phyloP scores from a whole-genome alignment of 73 alveolate genomes.

The Paramecium sexaurelia region DNA sequence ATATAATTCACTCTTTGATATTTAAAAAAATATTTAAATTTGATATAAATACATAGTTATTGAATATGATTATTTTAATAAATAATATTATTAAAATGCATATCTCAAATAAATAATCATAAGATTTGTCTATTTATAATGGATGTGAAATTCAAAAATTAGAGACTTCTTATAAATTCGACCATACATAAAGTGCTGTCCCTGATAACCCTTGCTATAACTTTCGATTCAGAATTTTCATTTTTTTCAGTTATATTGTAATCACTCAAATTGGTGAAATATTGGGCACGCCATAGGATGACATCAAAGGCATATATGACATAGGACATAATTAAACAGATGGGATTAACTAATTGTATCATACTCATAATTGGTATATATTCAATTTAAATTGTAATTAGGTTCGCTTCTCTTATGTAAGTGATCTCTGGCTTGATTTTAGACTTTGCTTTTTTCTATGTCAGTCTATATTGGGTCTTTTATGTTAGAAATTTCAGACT shows the following conservation, averaged over 20 bases:
- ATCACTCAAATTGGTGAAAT: constrained; percentile 28
- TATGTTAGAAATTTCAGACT: constrained; percentile 39
- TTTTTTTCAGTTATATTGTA: constrained; percentile 23
- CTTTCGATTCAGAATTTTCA: constrained; percentile 39
- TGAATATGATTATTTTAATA: background rate
- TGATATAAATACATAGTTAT: background rate
- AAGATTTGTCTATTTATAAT: background rate
- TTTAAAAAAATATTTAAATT: background rate
- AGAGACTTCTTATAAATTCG: background rate
- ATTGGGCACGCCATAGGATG: constrained; percentile 41
- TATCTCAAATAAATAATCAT: constrained; percentile 34
- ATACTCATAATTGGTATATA: background rate
- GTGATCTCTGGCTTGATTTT: constrained; percentile 16
- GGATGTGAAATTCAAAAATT: background rate
- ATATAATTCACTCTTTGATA: background rate
- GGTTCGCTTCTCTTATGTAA: constrained; percentile 34
- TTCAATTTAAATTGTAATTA: background rate
- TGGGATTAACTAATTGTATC: background rate
- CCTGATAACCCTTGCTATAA: constrained; percentile 55
- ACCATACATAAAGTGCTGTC: constrained; percentile 23
- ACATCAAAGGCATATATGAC: constrained; percentile 2
- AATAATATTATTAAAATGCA: constrained; percentile 35
- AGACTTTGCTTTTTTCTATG: constrained; percentile 39
- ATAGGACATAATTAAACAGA: constrained; percentile 1
- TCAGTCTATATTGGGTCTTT: constrained; percentile 27